Conservation (phyloP, 2,329 filamentous ascomycete species). For the Phialophora tarda region DNA sequence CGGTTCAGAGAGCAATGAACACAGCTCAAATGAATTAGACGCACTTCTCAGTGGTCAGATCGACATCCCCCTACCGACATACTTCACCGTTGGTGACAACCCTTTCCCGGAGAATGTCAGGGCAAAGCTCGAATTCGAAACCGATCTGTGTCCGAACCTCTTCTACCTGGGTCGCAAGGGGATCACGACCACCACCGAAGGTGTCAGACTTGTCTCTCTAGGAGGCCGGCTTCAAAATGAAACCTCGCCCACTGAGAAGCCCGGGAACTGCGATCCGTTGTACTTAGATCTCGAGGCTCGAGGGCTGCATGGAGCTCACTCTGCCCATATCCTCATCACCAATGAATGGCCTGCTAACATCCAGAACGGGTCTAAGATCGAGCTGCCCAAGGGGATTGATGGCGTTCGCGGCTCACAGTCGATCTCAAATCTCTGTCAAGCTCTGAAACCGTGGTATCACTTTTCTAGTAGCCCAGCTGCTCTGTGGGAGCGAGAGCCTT, state of each 20-base stretch:
- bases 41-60: conserved; percentile 75
- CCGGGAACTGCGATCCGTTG: conserved; percentile 75
- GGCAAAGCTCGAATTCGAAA: conserved; percentile 74
- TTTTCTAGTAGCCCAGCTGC: conserved; percentile 72
- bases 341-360: conserved; percentile 81
- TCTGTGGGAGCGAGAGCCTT: conserved; percentile 92
- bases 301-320: conserved; percentile 74
- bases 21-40: conserved; percentile 59
- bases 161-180: conserved; percentile 87
- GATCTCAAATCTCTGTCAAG: conserved; percentile 76
- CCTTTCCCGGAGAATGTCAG: conserved; percentile 73
- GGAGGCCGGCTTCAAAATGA: conserved; percentile 73
- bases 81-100: conserved; percentile 81
- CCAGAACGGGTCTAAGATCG: conserved; percentile 69
- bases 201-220: conserved; percentile 82
- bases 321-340: conserved; percentile 85
- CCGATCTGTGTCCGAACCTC: conserved; percentile 84
- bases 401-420: conserved; percentile 65
- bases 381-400: conserved; percentile 57
- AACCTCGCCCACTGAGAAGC: conserved; percentile 66
- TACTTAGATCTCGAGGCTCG: conserved; percentile 80
- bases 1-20: conserved; percentile 51
- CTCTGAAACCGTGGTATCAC: conserved; percentile 90
- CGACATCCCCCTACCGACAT: conserved; percentile 78
- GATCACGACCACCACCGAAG: conserved; percentile 86